Percentiles rank a stretch among this genome's conserved stretches.
These are phyloP conservation scores for Plasmodium reichenowi DNA, from an alignment of 169 alveolate species.

Conservation along the genomic window DNA sequence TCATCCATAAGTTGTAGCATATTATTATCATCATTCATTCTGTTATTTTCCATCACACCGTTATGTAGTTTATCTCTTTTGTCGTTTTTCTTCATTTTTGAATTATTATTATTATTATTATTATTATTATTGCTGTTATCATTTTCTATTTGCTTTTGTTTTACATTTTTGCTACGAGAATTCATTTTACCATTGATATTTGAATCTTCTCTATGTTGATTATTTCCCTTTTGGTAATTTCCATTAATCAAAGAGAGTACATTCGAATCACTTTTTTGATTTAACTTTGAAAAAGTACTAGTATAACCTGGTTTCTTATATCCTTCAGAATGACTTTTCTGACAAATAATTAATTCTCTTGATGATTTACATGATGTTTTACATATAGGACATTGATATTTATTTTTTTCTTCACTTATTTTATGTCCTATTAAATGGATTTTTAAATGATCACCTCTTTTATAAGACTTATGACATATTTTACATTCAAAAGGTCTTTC, in stretches of 20 bases:
- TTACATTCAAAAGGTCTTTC: conserved; percentile 72
- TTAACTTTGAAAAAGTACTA: not conserved
- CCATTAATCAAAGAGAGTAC: no score
- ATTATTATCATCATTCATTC: not conserved
- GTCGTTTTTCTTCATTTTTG: not conserved
- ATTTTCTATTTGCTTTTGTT: not conserved
- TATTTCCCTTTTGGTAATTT: not conserved
- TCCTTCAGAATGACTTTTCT: conserved; percentile 14
- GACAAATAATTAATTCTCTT: conserved; percentile 18
- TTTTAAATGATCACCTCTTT: conserved; percentile 70
- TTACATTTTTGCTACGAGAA: not conserved
- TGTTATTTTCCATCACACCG: not conserved
- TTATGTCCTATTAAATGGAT: conserved; percentile 27
- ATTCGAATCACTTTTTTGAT: not conserved
- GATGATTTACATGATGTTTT: conserved; percentile 23
- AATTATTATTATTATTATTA: not conserved
- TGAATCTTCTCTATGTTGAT: not conserved
- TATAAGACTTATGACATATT: conserved; percentile 37
- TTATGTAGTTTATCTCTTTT: not conserved
- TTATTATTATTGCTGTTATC: no score
- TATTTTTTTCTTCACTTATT: conserved; percentile 17
- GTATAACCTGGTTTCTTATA: not conserved
- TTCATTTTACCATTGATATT: not conserved
- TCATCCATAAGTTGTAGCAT: not conserved
- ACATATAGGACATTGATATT: conserved; percentile 57